Base-by-base conservation (phyloP, 139 green algal genomes). In the Mychonastes homosphaera region DNA sequence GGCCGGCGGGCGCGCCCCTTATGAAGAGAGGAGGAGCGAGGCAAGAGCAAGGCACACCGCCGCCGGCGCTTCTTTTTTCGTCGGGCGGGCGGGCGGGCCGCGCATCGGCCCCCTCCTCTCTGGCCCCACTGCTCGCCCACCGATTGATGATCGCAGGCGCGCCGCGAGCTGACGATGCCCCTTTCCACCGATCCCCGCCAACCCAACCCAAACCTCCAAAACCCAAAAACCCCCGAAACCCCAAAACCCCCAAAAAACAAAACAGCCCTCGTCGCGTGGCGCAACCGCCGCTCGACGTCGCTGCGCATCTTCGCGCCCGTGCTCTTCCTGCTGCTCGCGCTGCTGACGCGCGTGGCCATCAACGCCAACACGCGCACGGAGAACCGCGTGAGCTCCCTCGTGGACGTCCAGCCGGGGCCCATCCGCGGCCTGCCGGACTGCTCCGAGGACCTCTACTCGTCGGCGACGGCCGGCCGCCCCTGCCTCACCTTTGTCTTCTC, bases 311-410 rank as follows among this genome's bases (percentile, higher is more conserved):
- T 72, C 0, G 79, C 89, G 0, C 78, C 91, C 3, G 79, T 87
- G 54, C 76, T 95, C 33, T 95, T 95, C 76, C 76, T 95, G 54
- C 64, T 95, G 29, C 75, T 95, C 45, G 75, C 92, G 18, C 79
- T 80, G 30, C 51, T 91, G 0, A 77, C 85, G 3, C 65, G 88
- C 54, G 45, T 77, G n/a, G 78, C 80, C 0, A 26, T 88, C 0
- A 39, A 73, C n/a, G 71, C 71, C 2, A 71, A 84, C 63, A 68
- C 41, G 41, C 19, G 19, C 23, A 13, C n/a, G 19, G 56, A 64
- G 41, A 74, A 71, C 38, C 40, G 49, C 4, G 23, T 58, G 36
- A 72, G 65, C 0, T 36, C 44, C 6, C 39, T 45, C 28, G 29
- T 33, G 10, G 10, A 7, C 10, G 29, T 32, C 24, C 23, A 52